A percentile compares a stretch with the other conserved stretches of the same genome.
These are phyloP conservation scores for Rhodotorula diobovata DNA, from an alignment of 768 basidiomycete genomes.

Conservation along the genomic window DNA sequence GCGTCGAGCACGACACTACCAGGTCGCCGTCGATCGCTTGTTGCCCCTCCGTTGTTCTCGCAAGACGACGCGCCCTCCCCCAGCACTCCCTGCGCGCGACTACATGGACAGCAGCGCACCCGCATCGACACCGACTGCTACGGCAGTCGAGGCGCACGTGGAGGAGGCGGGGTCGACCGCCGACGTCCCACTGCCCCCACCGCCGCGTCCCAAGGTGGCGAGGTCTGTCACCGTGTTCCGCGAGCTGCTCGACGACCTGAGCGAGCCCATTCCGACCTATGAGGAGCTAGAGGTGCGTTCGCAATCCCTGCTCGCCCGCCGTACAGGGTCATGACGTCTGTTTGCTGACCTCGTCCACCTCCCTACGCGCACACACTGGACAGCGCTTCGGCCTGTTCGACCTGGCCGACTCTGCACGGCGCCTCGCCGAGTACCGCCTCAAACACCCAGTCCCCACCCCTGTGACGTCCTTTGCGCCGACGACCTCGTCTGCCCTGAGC, in stretches of 20 bases:
- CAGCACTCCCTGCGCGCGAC: no score
- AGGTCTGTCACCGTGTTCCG: background rate
- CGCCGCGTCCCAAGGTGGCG: no score
- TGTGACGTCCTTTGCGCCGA: background rate
- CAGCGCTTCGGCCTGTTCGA: slow-evolving; percentile 29
- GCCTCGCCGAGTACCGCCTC: slow-evolving; percentile 19
- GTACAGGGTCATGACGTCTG: background rate
- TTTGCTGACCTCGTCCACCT: background rate
- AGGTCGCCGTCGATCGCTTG: no score
- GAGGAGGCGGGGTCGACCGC: no score
- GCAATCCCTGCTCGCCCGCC: no score
- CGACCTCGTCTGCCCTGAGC: background rate
- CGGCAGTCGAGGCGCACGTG: no score
- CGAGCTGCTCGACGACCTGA: slow-evolving; percentile 6
- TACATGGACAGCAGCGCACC: no score
- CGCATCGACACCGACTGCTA: no score
- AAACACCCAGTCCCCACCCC: slow-evolving; percentile 6
- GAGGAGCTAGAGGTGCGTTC: slow-evolving; percentile 12
- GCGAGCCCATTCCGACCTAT: background rate
- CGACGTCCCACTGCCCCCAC: no score
- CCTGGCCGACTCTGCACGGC: background rate
- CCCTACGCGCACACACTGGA: background rate
- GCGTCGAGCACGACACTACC: no score
- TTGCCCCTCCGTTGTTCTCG: no score
- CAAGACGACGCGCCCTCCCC: no score